Conservation (phyloP, 163 green algal genomes). For the Volvox carteri region DNA sequence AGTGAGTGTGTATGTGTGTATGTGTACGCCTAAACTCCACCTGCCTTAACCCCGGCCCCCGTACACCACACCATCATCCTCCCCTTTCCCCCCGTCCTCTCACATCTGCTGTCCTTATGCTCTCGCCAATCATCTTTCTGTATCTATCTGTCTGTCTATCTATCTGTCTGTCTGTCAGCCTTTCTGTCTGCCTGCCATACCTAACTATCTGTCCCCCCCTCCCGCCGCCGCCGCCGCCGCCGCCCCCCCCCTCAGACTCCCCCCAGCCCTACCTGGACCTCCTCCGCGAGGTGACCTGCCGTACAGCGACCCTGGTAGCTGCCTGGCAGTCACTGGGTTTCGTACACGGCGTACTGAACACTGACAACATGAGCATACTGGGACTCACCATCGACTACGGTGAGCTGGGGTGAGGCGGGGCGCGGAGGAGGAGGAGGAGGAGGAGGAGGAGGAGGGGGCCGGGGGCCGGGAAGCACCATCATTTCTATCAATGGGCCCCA, state of each 20-base stretch:
- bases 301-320: conserved; percentile 88
- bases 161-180: not conserved
- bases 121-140: not conserved
- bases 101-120: not conserved
- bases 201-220: not conserved
- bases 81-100: not conserved
- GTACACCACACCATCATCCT: not conserved
- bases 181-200: not conserved
- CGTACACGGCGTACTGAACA: conserved; percentile 97
- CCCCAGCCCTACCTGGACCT: conserved; percentile 73
- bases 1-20: not conserved
- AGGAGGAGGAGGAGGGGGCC: not conserved
- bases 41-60: no score
- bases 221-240: no score
- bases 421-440: not conserved
- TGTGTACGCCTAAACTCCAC: no score
- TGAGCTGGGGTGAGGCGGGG: not conserved
- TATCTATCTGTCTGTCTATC: not conserved
- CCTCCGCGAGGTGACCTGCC: conserved; percentile 78
- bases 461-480: no score
- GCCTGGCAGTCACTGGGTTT: conserved; percentile 95
- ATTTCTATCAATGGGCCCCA: no score
- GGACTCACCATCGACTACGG: conserved; percentile 86
- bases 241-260: not conserved
- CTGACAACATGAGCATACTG: conserved; percentile 95